Evolutionary conservation across 108 stramenopile genomes (phyloP), one percentile per base, ranked within the genome.

Genomic region (Cyclostephanos invisitatus): DNA sequence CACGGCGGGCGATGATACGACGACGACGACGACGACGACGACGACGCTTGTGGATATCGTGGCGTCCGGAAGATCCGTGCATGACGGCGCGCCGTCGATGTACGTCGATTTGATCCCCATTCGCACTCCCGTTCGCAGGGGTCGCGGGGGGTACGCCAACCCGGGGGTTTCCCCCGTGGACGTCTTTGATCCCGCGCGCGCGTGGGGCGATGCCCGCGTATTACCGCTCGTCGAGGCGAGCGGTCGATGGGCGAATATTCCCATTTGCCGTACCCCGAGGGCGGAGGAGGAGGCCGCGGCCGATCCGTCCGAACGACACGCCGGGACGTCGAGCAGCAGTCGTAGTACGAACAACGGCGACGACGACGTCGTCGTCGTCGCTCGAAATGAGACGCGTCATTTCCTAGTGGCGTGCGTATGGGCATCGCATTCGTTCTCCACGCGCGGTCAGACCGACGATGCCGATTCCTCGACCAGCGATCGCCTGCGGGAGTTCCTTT

Each of bases 361-460:
- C 20, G 21, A 4, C 24, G 32, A 5, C 2, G 32, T n/a, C 36
- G 63, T 47, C 20, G 11, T 29, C 21, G 25, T 5, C 24, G 59
- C 67, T 62, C 58, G 63, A 72, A 58, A 83, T 20, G 74, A 74
- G 53, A 69, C 47, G 27, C 44, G 32, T 4, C 68, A 83, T 61
- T 60, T 68, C 35, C 68, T 90, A n/a, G 86, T 90, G 29, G 84
- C 61, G 22, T 90, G 89, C 50, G 71, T 81, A n/a, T 90, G 89
- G 89, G 82, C 86, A n/a, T 79, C 87, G 77, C 27, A 51, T 32
- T 63, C 83, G 58, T 72, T 55, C 63, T 56, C 78, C 55, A 67
- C 83, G 84, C 29, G 86, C 22, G 82, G 84, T 12, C 64, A 62
- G 36, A 32, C 74, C 17, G 36, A 59, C 14, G 53, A 74, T 47